Evolutionary conservation across 441 rosid genomes (phyloP).

Genomic region (Melastoma candidum): DNA sequence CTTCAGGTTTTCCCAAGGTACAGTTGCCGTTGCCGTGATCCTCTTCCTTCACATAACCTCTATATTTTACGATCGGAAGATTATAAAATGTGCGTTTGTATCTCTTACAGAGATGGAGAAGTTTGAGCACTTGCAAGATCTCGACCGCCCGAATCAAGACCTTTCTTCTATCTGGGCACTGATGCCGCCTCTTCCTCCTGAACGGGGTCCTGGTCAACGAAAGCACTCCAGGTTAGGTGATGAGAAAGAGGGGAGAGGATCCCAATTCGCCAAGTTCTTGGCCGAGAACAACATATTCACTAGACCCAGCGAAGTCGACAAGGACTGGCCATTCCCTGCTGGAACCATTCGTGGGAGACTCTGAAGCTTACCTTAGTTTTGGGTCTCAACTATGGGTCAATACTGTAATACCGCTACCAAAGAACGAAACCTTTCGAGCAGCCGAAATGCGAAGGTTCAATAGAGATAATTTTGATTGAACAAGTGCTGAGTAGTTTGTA

Average conservation of each 20-base stretch:
- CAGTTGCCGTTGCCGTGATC: constrained; percentile 6
- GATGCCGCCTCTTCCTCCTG: constrained; percentile 62
- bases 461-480: too few species aligned
- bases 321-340: constrained; percentile 23
- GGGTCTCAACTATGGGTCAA: too few species aligned
- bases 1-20: constrained; percentile 74
- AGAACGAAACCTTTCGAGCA: too few species aligned
- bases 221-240: constrained; percentile 29
- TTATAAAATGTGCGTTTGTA: background rate
- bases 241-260: constrained; percentile 50
- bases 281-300: constrained; percentile 43
- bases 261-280: constrained; percentile 78
- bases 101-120: constrained; percentile 45
- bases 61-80: constrained; percentile 1
- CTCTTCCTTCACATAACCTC: background rate
- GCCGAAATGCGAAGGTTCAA: too few species aligned
- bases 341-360: constrained; percentile 47
- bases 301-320: constrained; percentile 20
- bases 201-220: constrained; percentile 38
- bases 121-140: constrained; percentile 38
- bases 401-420: too few species aligned
- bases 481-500: too few species aligned
- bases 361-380: constrained; percentile 25
- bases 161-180: constrained; percentile 81
- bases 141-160: constrained; percentile 53